Conservation (phyloP, 352 stramenopile genomes). For the Thalassiosira hispida region DNA sequence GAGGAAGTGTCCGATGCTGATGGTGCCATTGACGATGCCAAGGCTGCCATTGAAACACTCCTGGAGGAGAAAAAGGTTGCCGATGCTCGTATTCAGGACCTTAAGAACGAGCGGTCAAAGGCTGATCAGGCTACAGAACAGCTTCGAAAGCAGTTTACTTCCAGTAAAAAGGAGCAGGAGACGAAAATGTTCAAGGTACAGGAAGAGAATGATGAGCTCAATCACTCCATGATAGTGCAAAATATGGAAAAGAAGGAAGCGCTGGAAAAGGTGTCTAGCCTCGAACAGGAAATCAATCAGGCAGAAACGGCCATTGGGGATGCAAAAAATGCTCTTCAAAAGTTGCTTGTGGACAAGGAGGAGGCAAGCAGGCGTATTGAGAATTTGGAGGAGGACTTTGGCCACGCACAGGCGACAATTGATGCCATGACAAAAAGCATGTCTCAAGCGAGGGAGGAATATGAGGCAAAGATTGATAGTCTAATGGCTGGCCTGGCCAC, state of each 20-base stretch:
- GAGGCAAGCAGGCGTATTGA: constrained; percentile 48
- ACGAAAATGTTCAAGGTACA: constrained; percentile 51
- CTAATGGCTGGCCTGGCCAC: constrained; percentile 56
- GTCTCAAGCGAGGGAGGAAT: constrained; percentile 47
- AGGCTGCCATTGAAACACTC: constrained; percentile 55
- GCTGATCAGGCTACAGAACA: constrained; percentile 41
- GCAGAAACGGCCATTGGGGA: constrained; percentile 52
- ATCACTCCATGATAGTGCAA: constrained; percentile 45
- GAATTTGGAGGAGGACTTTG: constrained; percentile 54
- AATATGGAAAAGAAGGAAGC: constrained; percentile 64
- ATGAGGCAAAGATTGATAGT: constrained; percentile 60
- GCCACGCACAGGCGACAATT: constrained; percentile 57
- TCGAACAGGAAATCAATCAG: constrained; percentile 53
- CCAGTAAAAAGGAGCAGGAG: constrained; percentile 52
- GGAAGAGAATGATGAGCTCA: constrained; percentile 54
- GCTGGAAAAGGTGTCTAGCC: constrained; percentile 45
- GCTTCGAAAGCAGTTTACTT: constrained; percentile 51
- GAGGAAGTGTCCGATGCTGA: constrained; percentile 60
- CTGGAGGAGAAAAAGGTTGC: constrained; percentile 54
- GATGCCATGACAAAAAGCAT: constrained; percentile 60
- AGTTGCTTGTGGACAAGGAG: constrained; percentile 51
- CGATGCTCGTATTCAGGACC: constrained; percentile 44
- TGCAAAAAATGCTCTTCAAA: constrained; percentile 55
- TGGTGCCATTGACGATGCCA: constrained; percentile 56
- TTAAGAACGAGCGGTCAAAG: constrained; percentile 52